Conservation (phyloP, 495 filamentous ascomycete species). For the Rhypophila decipiens region DNA sequence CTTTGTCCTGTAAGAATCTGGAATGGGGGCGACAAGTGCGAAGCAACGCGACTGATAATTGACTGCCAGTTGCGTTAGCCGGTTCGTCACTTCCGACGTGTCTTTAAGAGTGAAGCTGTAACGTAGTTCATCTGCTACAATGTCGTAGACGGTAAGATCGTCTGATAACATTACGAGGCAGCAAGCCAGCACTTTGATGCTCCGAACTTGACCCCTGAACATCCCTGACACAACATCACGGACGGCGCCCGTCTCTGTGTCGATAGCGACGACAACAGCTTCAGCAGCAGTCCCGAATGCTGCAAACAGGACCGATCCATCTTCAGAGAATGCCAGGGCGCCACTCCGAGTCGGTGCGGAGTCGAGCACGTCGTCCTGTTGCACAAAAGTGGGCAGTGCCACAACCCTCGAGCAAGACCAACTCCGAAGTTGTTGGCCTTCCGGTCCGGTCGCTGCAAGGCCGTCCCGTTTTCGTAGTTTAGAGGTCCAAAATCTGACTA, state of each 20-base stretch:
- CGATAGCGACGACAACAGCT: constrained; percentile 50
- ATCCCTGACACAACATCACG: constrained; percentile 48
- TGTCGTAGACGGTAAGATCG: constrained; percentile 58
- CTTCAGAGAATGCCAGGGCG: constrained; percentile 68
- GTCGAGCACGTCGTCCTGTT: constrained; percentile 26
- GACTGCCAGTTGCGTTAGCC: constrained; percentile 54
- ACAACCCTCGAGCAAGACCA: constrained; percentile 67
- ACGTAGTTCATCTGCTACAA: constrained; percentile 52
- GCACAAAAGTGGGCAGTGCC: constrained; percentile 42
- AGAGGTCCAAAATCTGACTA: constrained; percentile 72
- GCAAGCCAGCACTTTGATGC: constrained; percentile 52
- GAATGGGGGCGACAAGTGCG: constrained; percentile 47
- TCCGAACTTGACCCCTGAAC: constrained; percentile 46
- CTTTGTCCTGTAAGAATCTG: constrained; percentile 15
- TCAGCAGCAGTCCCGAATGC: constrained; percentile 35
- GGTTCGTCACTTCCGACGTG: constrained; percentile 26
- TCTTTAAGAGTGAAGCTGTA: constrained; percentile 41
- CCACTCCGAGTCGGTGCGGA: constrained; percentile 28
- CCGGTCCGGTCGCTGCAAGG: constrained; percentile 46
- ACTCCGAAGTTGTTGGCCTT: constrained; percentile 49
- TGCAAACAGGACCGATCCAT: constrained; percentile 78
- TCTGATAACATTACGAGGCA: constrained; percentile 58
- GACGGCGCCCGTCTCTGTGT: constrained; percentile 51
- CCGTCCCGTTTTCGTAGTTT: constrained; percentile 58
- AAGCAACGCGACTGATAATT: constrained; percentile 51